Conservation (phyloP, 495 filamentous ascomycete genomes). For the Penicillium argentinense region DNA sequence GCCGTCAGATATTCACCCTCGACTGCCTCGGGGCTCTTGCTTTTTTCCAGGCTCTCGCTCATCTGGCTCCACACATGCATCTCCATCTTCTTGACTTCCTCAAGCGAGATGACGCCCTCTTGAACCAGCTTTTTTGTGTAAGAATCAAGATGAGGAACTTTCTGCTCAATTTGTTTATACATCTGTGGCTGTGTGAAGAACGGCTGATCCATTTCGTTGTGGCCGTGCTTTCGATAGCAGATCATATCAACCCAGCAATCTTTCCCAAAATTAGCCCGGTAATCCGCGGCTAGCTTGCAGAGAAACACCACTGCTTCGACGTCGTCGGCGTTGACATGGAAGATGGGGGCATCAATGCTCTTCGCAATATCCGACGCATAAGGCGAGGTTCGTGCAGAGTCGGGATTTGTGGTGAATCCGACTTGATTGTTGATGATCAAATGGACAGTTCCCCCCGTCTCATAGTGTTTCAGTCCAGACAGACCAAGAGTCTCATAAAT, state of each 20-base stretch:
- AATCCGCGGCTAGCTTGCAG: slow-evolving; percentile 93
- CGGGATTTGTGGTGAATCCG: slow-evolving; percentile 97
- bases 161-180: slow-evolving; percentile 91
- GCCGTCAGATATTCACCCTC: slow-evolving; percentile 98
- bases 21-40: slow-evolving; percentile 93
- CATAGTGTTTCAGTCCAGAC: slow-evolving; percentile 90
- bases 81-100: slow-evolving; percentile 98
- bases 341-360: slow-evolving; percentile 94
- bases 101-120: slow-evolving; percentile 91
- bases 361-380: slow-evolving; percentile 99
- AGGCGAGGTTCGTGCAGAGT: slow-evolving; percentile 92
- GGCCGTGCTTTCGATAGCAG: slow-evolving; percentile 97
- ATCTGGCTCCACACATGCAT: slow-evolving; percentile 99
- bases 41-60: slow-evolving; percentile 91
- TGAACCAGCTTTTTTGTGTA: slow-evolving; percentile 85
- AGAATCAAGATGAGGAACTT: slow-evolving; percentile 76
- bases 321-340: slow-evolving; percentile 98
- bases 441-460: slow-evolving; percentile 96
- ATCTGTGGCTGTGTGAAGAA: slow-evolving; percentile 98
- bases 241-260: slow-evolving; percentile 97
- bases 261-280: slow-evolving; percentile 94
- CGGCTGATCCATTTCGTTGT: slow-evolving; percentile 99
- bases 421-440: slow-evolving; percentile 99
- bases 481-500: slow-evolving; percentile 99
- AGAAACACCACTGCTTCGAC: slow-evolving; percentile 98